Base-by-base conservation (phyloP, 352 stramenopile genomes). In the Globisporangium spiculum region DNA sequence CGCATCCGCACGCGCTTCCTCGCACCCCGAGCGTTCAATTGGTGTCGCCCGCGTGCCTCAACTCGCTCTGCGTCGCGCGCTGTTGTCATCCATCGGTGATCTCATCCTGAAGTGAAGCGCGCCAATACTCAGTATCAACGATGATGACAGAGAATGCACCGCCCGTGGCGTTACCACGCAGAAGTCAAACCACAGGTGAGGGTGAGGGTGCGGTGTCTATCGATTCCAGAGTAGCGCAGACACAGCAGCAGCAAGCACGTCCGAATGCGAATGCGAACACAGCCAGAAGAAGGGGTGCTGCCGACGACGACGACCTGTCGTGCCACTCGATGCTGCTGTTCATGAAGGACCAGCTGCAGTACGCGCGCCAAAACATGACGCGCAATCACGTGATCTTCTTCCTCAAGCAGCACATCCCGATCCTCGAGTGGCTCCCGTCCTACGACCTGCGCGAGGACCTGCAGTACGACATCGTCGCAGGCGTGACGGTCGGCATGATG, bases 401-500 rank as follows among this genome's bases (percentile, higher is more conserved):
- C 57, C 56, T 82, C 27, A 73, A 76, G 67, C 76, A 82, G 68
- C 78, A 86, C 68, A 68, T 86, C 46, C 76, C 78, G 59, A 86
- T 86, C 71, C 73, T 91, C 58, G 74, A 84, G 54, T 91, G 83
- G 83, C 67, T 91, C 12, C 80, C 80, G n/a, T 69, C 55, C 12
- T 91, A 91, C 73, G 75, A 86, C 59, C 50, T 86, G 14, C 69
- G 66, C 38, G 74, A 82, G 38, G 80, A 89, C 67, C 70, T 89
- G 26, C 72, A 76, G 66, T 89, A 82, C 72, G 80, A 85, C 67
- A 46, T 85, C 48, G 79, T 89, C 10, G 76, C 80, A 4, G 80
- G 80, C 65, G 65, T 89, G 38, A 89, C 80, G 5, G 80, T 89
- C 41, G 89, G 85, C 61, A 83, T 97, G 72, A 97, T 98, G 89